Evolutionary conservation across 2,329 filamentous ascomycete species (phyloP).

Genomic region (Fusarium xylarioides): DNA sequence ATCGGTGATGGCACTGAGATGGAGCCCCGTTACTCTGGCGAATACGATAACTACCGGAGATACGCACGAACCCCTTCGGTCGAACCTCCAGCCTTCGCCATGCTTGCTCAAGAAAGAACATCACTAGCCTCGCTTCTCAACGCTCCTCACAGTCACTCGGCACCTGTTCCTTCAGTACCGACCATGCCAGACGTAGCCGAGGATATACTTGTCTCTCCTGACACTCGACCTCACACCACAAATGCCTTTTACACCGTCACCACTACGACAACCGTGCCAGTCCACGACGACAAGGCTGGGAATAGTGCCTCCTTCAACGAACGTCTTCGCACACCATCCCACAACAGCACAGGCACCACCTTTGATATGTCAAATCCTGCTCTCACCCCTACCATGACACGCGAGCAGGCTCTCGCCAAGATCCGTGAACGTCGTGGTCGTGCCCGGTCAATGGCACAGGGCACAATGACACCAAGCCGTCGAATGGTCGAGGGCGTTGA

Average conservation of each 20-base stretch:
- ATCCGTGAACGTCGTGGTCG: slow-evolving; percentile 78
- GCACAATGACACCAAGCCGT: slow-evolving; percentile 65
- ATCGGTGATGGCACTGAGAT: slow-evolving; percentile 23
- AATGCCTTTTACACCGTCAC: slow-evolving; percentile 58
- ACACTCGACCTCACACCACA: slow-evolving; percentile 56
- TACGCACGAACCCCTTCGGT: slow-evolving; percentile 70
- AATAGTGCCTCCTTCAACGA: slow-evolving; percentile 55
- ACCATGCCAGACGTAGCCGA: slow-evolving; percentile 43
- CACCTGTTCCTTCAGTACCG: slow-evolving; percentile 52
- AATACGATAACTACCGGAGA: slow-evolving; percentile 49
- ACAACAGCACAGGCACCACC: slow-evolving; percentile 46
- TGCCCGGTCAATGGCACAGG: slow-evolving; percentile 73
- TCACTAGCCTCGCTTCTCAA: slow-evolving; percentile 70
- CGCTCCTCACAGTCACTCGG: slow-evolving; percentile 55
- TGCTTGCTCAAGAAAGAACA: slow-evolving; percentile 62
- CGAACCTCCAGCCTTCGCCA: slow-evolving; percentile 68
- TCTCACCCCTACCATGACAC: slow-evolving; percentile 71
- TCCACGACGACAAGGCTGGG: slow-evolving; percentile 55
- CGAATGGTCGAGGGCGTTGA: slow-evolving; percentile 62
- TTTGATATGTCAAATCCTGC: slow-evolving; percentile 67
- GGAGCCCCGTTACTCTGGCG: slow-evolving; percentile 47
- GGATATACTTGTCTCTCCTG: slow-evolving; percentile 33
- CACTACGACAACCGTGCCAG: slow-evolving; percentile 62
- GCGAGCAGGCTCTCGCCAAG: slow-evolving; percentile 78
- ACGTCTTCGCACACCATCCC: slow-evolving; percentile 57